Evolutionary conservation across 1,284 basidiomycete species (phyloP).

Genomic region (Sparassis latifolia): DNA sequence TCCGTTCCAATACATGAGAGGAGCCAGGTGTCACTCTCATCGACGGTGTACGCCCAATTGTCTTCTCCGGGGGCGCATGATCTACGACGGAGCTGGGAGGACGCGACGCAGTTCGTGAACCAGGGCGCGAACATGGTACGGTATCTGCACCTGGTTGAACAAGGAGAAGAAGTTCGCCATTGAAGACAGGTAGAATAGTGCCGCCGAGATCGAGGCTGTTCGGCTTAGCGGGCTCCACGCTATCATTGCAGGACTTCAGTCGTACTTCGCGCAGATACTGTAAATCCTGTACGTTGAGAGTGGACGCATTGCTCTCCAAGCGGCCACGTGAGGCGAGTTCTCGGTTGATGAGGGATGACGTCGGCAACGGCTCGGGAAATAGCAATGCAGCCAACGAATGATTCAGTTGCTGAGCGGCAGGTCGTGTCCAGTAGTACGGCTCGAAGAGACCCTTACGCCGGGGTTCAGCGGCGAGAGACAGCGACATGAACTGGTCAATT

Average conservation of each 20-base stretch:
- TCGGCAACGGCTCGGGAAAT: conserved; percentile 68
- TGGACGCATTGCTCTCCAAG: conserved; percentile 47
- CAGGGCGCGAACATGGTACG: conserved; percentile 43
- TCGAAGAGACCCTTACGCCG: conserved; percentile 65
- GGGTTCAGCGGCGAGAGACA: conserved; percentile 71
- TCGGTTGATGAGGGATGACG: conserved; percentile 61
- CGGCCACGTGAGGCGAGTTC: conserved; percentile 55
- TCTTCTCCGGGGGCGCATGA: conserved; percentile 29
- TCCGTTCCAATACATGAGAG: conserved; percentile 61
- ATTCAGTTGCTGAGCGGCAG: conserved; percentile 31
- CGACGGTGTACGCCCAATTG: conserved; percentile 54
- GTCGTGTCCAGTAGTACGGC: conserved; percentile 63
- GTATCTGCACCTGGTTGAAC: conserved; percentile 45
- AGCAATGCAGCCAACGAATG: conserved; percentile 60
- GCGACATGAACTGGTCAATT: conserved; percentile 71
- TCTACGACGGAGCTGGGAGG: conserved; percentile 56
- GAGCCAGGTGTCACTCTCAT: conserved; percentile 69
- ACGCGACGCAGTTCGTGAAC: conserved; percentile 39
- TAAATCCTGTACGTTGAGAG: conserved; percentile 44
- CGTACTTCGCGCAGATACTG: conserved; percentile 39
- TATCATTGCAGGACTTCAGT: conserved; percentile 22
- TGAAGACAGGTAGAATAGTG: conserved; percentile 65
- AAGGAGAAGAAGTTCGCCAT: conserved; percentile 65
- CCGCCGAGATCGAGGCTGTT: conserved; percentile 45
- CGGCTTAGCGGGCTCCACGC: conserved; percentile 14